A percentile compares a stretch with the other conserved stretches of the same genome.
Evolutionary conservation across 192 early-diverging fungal species (phyloP).

Genomic region (Gaertneriomyces sp.): DNA sequence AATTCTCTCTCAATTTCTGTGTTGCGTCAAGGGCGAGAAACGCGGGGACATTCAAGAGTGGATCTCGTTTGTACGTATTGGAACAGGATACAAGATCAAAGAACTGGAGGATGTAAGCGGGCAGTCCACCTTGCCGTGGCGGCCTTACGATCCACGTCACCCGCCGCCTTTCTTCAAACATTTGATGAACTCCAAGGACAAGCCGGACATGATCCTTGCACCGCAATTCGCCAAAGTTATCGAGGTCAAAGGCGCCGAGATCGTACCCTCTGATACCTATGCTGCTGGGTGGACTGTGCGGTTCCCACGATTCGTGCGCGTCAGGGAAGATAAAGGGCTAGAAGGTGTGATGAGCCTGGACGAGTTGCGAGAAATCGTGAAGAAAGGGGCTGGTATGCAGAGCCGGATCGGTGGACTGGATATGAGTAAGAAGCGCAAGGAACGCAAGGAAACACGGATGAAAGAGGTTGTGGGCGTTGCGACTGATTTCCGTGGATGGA

Average conservation of each 20-base stretch:
- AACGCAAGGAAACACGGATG: neutral
- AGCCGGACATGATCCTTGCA: slow-evolving; percentile 66
- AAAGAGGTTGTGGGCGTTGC: slow-evolving; percentile 20
- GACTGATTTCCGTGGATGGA: slow-evolving; percentile 33
- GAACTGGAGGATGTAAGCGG: slow-evolving; percentile 60
- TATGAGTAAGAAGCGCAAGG: slow-evolving; percentile 1
- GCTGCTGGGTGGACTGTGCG: slow-evolving; percentile 65
- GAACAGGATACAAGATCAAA: slow-evolving; percentile 62
- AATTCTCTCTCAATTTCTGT: slow-evolving; percentile 57
- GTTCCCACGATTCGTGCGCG: slow-evolving; percentile 67
- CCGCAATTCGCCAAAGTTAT: slow-evolving; percentile 63
- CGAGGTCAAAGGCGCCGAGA: slow-evolving; percentile 65
- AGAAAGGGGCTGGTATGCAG: slow-evolving; percentile 37
- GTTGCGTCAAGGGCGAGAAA: slow-evolving; percentile 4
- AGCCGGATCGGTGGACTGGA: slow-evolving; percentile 17
- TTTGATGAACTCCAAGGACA: slow-evolving; percentile 54
- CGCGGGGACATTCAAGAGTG: slow-evolving; percentile 45
- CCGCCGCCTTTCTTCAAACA: slow-evolving; percentile 54
- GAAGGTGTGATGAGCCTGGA: slow-evolving; percentile 22
- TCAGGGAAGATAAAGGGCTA: slow-evolving; percentile 70
- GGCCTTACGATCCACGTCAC: slow-evolving; percentile 37
- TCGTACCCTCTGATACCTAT: slow-evolving; percentile 53
- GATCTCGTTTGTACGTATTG: slow-evolving; percentile 66
- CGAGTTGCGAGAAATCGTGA: slow-evolving; percentile 31
- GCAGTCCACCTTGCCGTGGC: slow-evolving; percentile 42